Percentiles rank a stretch among this genome's conserved stretches.
phyloP scores from a whole-genome alignment of 2,329 filamentous ascomycete species.

The Alternaria longipes region DNA sequence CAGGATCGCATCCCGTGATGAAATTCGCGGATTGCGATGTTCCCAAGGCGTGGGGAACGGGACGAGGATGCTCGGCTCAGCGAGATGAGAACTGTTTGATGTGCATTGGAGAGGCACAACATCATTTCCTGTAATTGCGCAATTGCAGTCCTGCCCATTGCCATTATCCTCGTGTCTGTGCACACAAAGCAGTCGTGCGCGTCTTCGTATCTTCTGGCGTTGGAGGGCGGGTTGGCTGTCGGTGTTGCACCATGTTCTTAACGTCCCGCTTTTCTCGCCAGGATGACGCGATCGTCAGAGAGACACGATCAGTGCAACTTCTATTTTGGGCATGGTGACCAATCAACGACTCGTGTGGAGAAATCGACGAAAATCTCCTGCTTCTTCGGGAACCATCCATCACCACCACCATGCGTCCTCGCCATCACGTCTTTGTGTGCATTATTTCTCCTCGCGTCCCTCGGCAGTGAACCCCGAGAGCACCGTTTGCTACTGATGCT shows the following conservation, averaged over 20 bases:
- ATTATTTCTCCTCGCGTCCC: background rate
- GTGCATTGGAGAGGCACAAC: slow-evolving; percentile 19
- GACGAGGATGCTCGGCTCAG: slow-evolving; percentile 12
- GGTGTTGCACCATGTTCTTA: slow-evolving; percentile 28
- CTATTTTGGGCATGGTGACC: slow-evolving; percentile 33
- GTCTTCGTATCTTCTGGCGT: slow-evolving; percentile 18
- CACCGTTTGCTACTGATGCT: background rate
- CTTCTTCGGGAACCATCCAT: slow-evolving; percentile 21
- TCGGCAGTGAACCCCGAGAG: slow-evolving; percentile 4
- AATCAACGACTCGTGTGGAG: slow-evolving; percentile 15
- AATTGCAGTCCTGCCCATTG: background rate
- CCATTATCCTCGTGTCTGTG: slow-evolving; percentile 3
- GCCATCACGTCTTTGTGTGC: background rate
- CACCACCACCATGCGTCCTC: slow-evolving; percentile 10
- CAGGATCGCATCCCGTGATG: slow-evolving; percentile 18
- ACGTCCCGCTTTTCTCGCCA: slow-evolving; percentile 28
- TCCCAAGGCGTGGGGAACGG: slow-evolving; percentile 37
- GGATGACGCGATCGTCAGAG: slow-evolving; percentile 29
- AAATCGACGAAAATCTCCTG: slow-evolving; percentile 22
- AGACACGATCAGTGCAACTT: slow-evolving; percentile 14
- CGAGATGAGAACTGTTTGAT: slow-evolving; percentile 40
- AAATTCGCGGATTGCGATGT: slow-evolving; percentile 10
- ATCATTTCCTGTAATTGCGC: slow-evolving; percentile 26
- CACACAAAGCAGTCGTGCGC: background rate
- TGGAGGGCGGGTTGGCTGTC: slow-evolving; percentile 20